phyloP scores from a whole-genome alignment of 305 asterid genomes.

The Fraxinus xanthoxyloides region DNA sequence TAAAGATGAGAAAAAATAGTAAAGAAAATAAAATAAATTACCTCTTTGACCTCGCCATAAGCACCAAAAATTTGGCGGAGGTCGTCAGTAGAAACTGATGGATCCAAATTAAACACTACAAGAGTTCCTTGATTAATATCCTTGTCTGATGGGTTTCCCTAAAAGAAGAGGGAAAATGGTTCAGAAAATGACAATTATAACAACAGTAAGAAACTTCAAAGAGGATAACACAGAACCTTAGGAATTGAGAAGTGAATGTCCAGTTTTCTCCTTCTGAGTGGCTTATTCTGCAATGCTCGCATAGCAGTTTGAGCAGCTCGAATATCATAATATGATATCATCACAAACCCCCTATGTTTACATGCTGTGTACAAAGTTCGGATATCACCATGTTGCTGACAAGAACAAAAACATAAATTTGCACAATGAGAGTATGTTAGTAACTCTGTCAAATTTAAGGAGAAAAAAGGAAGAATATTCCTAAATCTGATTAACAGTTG shows the following conservation, averaged over 20 bases:
- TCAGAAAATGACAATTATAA: background rate
- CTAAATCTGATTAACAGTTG: background rate
- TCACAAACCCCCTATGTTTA: constrained; percentile 82
- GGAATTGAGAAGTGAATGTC: constrained; percentile 87
- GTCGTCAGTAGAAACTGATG: constrained; percentile 62
- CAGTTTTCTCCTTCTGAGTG: constrained; percentile 60
- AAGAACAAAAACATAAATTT: constrained; percentile 14
- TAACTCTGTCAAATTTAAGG: background rate
- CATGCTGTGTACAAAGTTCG: constrained; percentile 67
- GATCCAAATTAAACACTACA: constrained; percentile 69
- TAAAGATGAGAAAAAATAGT: background rate
- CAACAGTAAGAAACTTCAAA: background rate
- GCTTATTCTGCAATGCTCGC: constrained; percentile 66
- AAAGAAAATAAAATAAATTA: constrained; percentile 14
- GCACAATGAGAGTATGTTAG: constrained; percentile 3
- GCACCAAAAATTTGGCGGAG: constrained; percentile 62
- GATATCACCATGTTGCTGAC: constrained; percentile 71
- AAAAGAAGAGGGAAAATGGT: constrained; percentile 1
- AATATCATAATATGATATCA: constrained; percentile 75
- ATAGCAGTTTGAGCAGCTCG: constrained; percentile 74
- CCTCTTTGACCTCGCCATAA: constrained; percentile 87
- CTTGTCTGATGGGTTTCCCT: constrained; percentile 79
- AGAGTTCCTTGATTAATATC: constrained; percentile 79
- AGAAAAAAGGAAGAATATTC: background rate
- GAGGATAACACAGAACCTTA: constrained; percentile 38